phyloP scores from a whole-genome alignment of 2,329 filamentous ascomycete species.

The Rhynchosporium secalis region DNA sequence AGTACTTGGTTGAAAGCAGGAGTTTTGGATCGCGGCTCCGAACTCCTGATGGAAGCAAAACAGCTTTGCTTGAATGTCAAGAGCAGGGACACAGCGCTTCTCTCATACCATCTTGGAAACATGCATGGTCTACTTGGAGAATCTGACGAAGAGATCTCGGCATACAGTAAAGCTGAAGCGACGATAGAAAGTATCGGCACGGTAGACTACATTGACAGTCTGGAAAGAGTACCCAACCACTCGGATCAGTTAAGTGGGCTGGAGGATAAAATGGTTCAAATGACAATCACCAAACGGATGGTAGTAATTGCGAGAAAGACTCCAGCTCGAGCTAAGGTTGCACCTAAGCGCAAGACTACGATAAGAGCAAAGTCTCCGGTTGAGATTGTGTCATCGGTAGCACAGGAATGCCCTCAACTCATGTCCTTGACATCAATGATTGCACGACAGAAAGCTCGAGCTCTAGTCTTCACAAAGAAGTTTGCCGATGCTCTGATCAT shows the following conservation, averaged over 20 bases:
- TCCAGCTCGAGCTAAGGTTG: slow-evolving; percentile 35
- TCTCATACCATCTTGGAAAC: slow-evolving; percentile 57
- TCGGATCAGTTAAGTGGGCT: slow-evolving; percentile 19
- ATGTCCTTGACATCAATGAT: slow-evolving; percentile 50
- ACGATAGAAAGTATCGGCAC: slow-evolving; percentile 46
- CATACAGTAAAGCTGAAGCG: slow-evolving; percentile 50
- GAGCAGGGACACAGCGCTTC: slow-evolving; percentile 47
- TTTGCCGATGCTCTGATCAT: slow-evolving; percentile 59
- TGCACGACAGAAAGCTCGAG: slow-evolving; percentile 51
- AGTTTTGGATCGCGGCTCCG: slow-evolving; percentile 57
- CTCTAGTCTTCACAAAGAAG: slow-evolving; percentile 46
- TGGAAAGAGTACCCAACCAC: slow-evolving; percentile 28
- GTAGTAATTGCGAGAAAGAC: slow-evolving; percentile 33
- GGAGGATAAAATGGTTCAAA: slow-evolving; percentile 30
- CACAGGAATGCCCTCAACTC: slow-evolving; percentile 40
- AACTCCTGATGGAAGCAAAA: slow-evolving; percentile 55
- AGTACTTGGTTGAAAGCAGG: slow-evolving; percentile 58
- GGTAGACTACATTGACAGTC: slow-evolving; percentile 40
- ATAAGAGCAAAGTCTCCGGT: slow-evolving; percentile 32
- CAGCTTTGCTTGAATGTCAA: slow-evolving; percentile 51
- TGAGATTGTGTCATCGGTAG: slow-evolving; percentile 27
- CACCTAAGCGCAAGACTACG: slow-evolving; percentile 36
- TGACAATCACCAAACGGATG: slow-evolving; percentile 40
- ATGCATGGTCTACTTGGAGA: slow-evolving; percentile 51
- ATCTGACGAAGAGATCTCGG: slow-evolving; percentile 48